Percentiles rank a stretch among this genome's conserved stretches.
These are phyloP conservation scores for Penicillium simplicissimum DNA, from an alignment of 495 filamentous ascomycete genomes.

Conservation along the genomic window DNA sequence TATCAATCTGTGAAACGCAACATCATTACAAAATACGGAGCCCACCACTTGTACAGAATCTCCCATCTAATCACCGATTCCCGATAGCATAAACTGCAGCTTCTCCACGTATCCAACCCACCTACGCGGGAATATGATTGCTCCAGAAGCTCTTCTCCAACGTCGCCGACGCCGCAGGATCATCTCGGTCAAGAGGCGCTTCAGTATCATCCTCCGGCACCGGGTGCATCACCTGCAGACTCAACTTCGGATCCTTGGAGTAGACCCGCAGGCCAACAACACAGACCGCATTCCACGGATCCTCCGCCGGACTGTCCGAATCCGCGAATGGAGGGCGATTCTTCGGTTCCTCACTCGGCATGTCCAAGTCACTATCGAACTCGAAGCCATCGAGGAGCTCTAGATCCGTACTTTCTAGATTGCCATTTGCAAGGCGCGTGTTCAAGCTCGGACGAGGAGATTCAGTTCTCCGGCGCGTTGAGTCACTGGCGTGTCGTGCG, in stretches of 20 bases:
- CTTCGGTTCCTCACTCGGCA: slow-evolving; percentile 40
- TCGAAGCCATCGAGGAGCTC: slow-evolving; percentile 48
- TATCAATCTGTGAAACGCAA: neutral
- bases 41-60: neutral
- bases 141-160: slow-evolving; percentile 31
- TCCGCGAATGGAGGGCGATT: neutral
- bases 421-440: slow-evolving; percentile 25
- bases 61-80: neutral
- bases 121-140: neutral
- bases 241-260: slow-evolving; percentile 55
- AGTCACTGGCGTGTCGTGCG: slow-evolving; percentile 16
- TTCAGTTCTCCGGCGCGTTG: slow-evolving; percentile 15
- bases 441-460: slow-evolving; percentile 34
- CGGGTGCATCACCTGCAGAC: slow-evolving; percentile 55
- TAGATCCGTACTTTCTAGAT: slow-evolving; percentile 25
- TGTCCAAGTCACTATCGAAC: slow-evolving; percentile 50
- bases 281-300: slow-evolving; percentile 86
- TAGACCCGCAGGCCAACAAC: slow-evolving; percentile 79
- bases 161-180: slow-evolving; percentile 47
- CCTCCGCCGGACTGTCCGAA: slow-evolving; percentile 22
- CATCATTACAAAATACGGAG: neutral
- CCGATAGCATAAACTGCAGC: neutral
- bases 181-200: slow-evolving; percentile 55
- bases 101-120: neutral
- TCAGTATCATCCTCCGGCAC: slow-evolving; percentile 52